These are phyloP conservation scores for Teratosphaeria destructans DNA, from an alignment of 2,329 filamentous ascomycete species.

Conservation along the genomic window DNA sequence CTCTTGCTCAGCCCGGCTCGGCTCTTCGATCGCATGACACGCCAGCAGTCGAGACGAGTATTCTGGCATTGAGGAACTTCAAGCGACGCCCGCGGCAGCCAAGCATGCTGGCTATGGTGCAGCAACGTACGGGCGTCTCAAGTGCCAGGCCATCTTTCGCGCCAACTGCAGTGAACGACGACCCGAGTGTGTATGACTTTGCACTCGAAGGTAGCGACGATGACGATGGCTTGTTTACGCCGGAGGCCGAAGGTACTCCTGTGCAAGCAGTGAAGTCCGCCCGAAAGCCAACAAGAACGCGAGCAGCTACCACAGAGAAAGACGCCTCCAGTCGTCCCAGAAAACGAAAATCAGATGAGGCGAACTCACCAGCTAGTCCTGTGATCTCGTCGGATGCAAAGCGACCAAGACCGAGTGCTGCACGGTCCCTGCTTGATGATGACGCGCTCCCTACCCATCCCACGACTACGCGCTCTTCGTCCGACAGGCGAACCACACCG, in stretches of 20 bases:
- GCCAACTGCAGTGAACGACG: constrained; percentile 11
- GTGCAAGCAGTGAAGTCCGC: constrained; percentile 35
- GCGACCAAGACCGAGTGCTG: constrained; percentile 7
- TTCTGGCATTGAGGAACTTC: constrained; percentile 42
- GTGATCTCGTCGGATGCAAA: constrained; percentile 13
- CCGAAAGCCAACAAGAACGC: neutral
- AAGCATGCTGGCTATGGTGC: constrained; percentile 40
- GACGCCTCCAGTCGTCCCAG: constrained; percentile 4
- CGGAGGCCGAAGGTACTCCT: constrained; percentile 59
- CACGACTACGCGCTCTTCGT: constrained; percentile 6
- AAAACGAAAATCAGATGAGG: constrained; percentile 19
- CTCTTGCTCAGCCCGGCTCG: constrained; percentile 28
- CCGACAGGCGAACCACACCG: constrained; percentile 12
- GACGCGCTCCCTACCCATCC: neutral
- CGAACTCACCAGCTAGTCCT: constrained; percentile 10
- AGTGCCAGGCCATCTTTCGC: constrained; percentile 15
- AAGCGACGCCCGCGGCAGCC: constrained; percentile 38
- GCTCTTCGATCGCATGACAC: constrained; percentile 34
- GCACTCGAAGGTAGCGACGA: constrained; percentile 7
- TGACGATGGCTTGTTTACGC: constrained; percentile 41
- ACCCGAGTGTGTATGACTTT: constrained; percentile 20
- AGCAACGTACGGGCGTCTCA: constrained; percentile 22
- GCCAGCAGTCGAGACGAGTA: constrained; percentile 34
- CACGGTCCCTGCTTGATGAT: constrained; percentile 1
- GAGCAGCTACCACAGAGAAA: neutral